Base-by-base conservation (phyloP, 1,284 basidiomycete genomes). In the Apiotrichum gracile region DNA sequence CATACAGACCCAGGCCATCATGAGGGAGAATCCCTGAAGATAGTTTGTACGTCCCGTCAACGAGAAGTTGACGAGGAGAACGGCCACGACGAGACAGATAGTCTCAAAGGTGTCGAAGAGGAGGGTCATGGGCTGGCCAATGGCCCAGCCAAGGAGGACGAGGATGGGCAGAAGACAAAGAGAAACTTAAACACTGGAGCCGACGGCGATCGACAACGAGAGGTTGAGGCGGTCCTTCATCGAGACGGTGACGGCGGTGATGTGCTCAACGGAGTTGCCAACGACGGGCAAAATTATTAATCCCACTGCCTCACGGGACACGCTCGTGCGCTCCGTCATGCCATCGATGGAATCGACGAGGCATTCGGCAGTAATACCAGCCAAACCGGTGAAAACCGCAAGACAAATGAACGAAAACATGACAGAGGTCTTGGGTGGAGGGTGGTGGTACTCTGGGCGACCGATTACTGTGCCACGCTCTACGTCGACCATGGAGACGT, bases 121-220 rank as follows among this genome's bases (percentile, higher is more conserved):
- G 27, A 78, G 61, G 19, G 73, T 69, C 65, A 79, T 72, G 7
- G 78, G 78, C 58, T 79, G 77, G 0, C 76, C 77, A 37, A 79
- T 78, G 13, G 65, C 65, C 78, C 78, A 78, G 5, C 72, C 77
- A 51, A 80, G 61, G 14, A 79, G 58, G 26, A 85, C 78, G 48
- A 85, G 72, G 24, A 84, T 84, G 70, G 88, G 88, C 62, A 91
- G 83, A 55, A 91, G 84, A 68, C 91, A 86, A 40, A 92, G 79
- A 1, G 88, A 85, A 53, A 90, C 89, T 84, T 96, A 91, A 58
- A 94, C 88, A 61, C 85, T 87, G 5, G 87, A 89, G n/a, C 89
- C 89, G 34, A 91, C 87, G 8, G 91, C 90, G 48, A 92, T 88
- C 49, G 85, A 83, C 51, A 91, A 77, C 64, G 70, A 69, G n/a